phyloP scores from a whole-genome alignment of 2,329 filamentous ascomycete genomes.

The Claviceps quebecensis region DNA sequence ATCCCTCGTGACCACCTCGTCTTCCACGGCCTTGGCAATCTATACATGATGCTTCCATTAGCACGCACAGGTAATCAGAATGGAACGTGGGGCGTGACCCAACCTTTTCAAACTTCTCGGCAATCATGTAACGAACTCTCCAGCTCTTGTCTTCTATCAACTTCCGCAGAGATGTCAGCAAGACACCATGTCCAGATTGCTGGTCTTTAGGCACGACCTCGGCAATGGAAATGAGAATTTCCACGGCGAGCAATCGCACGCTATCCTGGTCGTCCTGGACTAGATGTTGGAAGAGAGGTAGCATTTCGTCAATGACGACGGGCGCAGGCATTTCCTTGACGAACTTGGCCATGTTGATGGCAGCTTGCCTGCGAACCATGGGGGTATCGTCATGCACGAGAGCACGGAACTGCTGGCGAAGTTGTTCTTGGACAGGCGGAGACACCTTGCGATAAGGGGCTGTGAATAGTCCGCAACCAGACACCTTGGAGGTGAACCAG shows the following conservation, averaged over 20 bases:
- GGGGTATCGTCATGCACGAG: conserved; percentile 97
- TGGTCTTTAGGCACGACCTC: conserved; percentile 97
- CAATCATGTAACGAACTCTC: conserved; percentile 98
- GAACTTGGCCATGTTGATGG: conserved; percentile 93
- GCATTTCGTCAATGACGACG: conserved; percentile 96
- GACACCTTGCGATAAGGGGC: conserved; percentile 86
- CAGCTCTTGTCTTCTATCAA: conserved; percentile 99
- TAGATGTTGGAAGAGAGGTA: conserved; percentile 94
- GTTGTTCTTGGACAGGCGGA: conserved; percentile 72
- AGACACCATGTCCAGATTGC: conserved; percentile 86
- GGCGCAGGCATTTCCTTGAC: conserved; percentile 90
- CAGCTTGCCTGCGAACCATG: conserved; percentile 94
- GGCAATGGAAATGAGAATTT: conserved; percentile 90
- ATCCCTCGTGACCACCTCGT: conserved; percentile 87
- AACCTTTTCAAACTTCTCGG: conserved; percentile 95
- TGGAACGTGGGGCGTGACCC: conserved; percentile 3
- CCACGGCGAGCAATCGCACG: conserved; percentile 86
- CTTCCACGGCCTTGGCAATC: conserved; percentile 97
- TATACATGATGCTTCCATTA: conserved; percentile 20
- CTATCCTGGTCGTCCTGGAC: conserved; percentile 96
- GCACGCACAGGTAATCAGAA: neutral
- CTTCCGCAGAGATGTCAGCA: conserved; percentile 79
- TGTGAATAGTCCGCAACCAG: conserved; percentile 89
- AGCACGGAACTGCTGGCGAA: conserved; percentile 81
- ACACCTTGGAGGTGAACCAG: conserved; percentile 99